Percentiles rank a stretch among this genome's conserved stretches.
Evolutionary conservation across 2,329 filamentous ascomycete species (phyloP).

Genomic region (Allantophomopsis lycopodina): DNA sequence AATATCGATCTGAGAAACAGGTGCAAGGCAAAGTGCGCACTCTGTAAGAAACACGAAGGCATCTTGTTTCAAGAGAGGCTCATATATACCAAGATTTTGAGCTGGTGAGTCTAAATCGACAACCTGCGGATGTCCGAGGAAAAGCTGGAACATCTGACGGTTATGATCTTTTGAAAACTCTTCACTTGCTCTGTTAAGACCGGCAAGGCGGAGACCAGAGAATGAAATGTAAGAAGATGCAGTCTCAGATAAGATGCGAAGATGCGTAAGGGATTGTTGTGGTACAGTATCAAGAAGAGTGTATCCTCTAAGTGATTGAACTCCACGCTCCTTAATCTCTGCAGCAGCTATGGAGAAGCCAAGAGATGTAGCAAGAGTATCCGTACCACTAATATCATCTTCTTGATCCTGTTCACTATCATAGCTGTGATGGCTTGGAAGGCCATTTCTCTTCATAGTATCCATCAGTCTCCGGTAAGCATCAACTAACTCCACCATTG

Average conservation of each 20-base stretch:
- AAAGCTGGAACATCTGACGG: slow-evolving; percentile 63
- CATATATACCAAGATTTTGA: slow-evolving; percentile 15
- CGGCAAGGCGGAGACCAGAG: slow-evolving; percentile 49
- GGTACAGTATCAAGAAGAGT: slow-evolving; percentile 76
- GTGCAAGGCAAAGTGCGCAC: slow-evolving; percentile 55
- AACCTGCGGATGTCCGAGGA: slow-evolving; percentile 38
- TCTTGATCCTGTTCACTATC: slow-evolving; percentile 17
- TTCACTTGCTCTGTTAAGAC: slow-evolving; percentile 44
- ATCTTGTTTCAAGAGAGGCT: slow-evolving; percentile 53
- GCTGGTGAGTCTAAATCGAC: slow-evolving; percentile 15
- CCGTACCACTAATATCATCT: slow-evolving; percentile 36
- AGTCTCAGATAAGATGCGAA: slow-evolving; percentile 81
- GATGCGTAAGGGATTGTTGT: slow-evolving; percentile 69
- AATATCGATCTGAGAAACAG: slow-evolving; percentile 58
- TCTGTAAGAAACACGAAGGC: slow-evolving; percentile 73
- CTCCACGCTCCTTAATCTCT: slow-evolving; percentile 84
- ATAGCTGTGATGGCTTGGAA: slow-evolving; percentile 26
- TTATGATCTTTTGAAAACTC: slow-evolving; percentile 58
- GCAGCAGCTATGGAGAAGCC: slow-evolving; percentile 78
- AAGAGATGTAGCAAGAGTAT: slow-evolving; percentile 51
- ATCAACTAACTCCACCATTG: slow-evolving; percentile 38
- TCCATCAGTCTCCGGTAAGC: slow-evolving; percentile 48
- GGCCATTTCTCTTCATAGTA: slow-evolving; percentile 40
- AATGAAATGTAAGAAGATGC: slow-evolving; percentile 73
- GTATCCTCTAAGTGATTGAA: slow-evolving; percentile 57